phyloP scores from a whole-genome alignment of 345 rosid genomes.

The Draba incana region DNA sequence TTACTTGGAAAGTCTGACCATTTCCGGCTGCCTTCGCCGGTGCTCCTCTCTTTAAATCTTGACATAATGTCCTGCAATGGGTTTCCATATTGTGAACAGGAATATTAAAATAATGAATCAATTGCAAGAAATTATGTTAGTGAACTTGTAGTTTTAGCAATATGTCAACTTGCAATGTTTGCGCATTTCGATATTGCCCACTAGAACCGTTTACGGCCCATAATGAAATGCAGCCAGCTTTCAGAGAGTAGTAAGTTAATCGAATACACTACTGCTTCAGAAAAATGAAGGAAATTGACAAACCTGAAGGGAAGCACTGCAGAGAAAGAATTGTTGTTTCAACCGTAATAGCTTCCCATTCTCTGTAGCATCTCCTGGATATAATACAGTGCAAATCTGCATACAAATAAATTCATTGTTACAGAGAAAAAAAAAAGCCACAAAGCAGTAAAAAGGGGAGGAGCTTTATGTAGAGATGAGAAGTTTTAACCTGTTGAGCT shows the following conservation, averaged over 20 bases:
- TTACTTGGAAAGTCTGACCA: conserved; percentile 94
- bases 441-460: conserved; percentile 16
- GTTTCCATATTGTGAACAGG: conserved; percentile 18
- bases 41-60: conserved; percentile 81
- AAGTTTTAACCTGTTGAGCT: conserved; percentile 67
- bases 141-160: conserved; percentile 6
- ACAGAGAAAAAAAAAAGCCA: conserved; percentile 12
- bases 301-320: conserved; percentile 99
- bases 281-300: conserved; percentile 34
- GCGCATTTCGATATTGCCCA: not conserved
- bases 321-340: conserved; percentile 95
- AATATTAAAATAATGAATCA: conserved; percentile 1
- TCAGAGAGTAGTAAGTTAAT: conserved; percentile 10
- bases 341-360: conserved; percentile 89
- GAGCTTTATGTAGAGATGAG: conserved; percentile 14
- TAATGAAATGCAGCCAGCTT: conserved; percentile 3
- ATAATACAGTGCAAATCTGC: conserved; percentile 94
- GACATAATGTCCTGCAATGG: conserved; percentile 77
- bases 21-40: conserved; percentile 52
- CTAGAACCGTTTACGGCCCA: not conserved
- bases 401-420: conserved; percentile 15
- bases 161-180: not conserved
- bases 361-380: conserved; percentile 99
- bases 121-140: conserved; percentile 1
- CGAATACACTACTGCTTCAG: conserved; percentile 11